These are phyloP conservation scores for Carex cristatella DNA, from an alignment of 176 grass and related monocot genomes.

Conservation along the genomic window DNA sequence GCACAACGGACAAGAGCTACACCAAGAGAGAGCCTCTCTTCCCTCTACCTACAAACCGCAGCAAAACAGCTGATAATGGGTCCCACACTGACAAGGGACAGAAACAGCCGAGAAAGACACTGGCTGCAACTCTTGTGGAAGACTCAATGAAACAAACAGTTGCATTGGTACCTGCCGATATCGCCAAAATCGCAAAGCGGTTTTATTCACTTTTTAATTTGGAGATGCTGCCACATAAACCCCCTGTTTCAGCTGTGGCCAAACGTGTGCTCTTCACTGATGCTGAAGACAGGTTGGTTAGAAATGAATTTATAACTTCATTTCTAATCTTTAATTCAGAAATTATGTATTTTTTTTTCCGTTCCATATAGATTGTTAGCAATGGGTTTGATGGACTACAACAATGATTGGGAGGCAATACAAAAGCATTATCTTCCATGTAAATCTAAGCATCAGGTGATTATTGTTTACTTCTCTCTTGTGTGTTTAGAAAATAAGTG, in stretches of 20 bases:
- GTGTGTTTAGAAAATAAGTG: not conserved
- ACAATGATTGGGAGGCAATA: slow-evolving; percentile 82
- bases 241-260: slow-evolving; percentile 56
- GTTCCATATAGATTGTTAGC: slow-evolving; percentile 71
- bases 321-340: slow-evolving; percentile 7
- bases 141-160: slow-evolving; percentile 51
- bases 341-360: slow-evolving; percentile 11
- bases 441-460: slow-evolving; percentile 84
- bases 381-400: slow-evolving; percentile 73
- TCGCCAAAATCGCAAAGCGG: slow-evolving; percentile 61
- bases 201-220: slow-evolving; percentile 61
- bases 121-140: slow-evolving; percentile 84
- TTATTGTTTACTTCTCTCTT: slow-evolving; percentile 2
- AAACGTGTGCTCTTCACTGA: slow-evolving; percentile 86
- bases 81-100: slow-evolving; percentile 28
- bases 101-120: slow-evolving; percentile 62
- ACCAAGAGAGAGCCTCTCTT: slow-evolving; percentile 75
- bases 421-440: slow-evolving; percentile 87
- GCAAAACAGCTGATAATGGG: slow-evolving; percentile 30
- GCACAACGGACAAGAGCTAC: slow-evolving; percentile 47
- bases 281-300: slow-evolving; percentile 71
- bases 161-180: slow-evolving; percentile 68
- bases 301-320: slow-evolving; percentile 19
- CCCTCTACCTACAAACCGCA: slow-evolving; percentile 28
- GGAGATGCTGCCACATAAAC: slow-evolving; percentile 70